Percentiles rank a stretch among this genome's conserved stretches.
These are phyloP conservation scores for Neonectria faginata DNA, from an alignment of 2,329 filamentous ascomycete genomes.

Conservation along the genomic window DNA sequence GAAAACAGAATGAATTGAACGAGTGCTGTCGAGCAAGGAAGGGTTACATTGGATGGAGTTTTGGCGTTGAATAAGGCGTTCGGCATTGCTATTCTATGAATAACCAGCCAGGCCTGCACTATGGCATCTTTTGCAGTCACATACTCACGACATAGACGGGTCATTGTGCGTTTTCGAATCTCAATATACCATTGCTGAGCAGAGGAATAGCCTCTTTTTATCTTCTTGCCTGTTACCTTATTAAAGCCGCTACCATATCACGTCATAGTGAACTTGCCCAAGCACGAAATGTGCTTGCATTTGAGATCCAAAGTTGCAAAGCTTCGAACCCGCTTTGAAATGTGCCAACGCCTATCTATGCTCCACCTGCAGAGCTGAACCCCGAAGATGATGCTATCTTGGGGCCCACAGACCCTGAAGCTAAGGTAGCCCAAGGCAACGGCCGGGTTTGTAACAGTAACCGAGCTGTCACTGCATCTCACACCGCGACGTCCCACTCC, in stretches of 20 bases:
- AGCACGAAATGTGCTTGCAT: background rate
- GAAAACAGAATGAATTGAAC: constrained; percentile 13
- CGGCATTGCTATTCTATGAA: constrained; percentile 9
- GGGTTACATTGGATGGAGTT: constrained; percentile 29
- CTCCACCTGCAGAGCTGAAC: background rate
- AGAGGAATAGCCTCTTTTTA: constrained; percentile 23
- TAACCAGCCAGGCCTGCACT: constrained; percentile 28
- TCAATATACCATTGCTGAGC: constrained; percentile 41
- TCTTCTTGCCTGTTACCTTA: constrained; percentile 9
- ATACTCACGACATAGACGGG: constrained; percentile 29
- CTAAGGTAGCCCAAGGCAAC: background rate
- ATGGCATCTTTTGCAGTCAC: constrained; percentile 32
- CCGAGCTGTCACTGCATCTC: background rate
- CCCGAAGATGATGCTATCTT: background rate
- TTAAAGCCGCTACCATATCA: background rate
- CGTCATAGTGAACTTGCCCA: background rate
- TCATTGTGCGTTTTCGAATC: constrained; percentile 37
- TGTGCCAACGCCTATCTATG: no score
- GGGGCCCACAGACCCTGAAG: background rate
- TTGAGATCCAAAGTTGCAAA: background rate
- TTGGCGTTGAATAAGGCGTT: constrained; percentile 25
- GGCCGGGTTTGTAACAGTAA: background rate
- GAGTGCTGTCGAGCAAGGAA: constrained; percentile 1
- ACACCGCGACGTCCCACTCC: background rate
- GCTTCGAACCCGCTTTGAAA: background rate